Evolutionary conservation across 2,329 filamentous ascomycete species (phyloP).

Genomic region (Fonsecaea pedrosoi): DNA sequence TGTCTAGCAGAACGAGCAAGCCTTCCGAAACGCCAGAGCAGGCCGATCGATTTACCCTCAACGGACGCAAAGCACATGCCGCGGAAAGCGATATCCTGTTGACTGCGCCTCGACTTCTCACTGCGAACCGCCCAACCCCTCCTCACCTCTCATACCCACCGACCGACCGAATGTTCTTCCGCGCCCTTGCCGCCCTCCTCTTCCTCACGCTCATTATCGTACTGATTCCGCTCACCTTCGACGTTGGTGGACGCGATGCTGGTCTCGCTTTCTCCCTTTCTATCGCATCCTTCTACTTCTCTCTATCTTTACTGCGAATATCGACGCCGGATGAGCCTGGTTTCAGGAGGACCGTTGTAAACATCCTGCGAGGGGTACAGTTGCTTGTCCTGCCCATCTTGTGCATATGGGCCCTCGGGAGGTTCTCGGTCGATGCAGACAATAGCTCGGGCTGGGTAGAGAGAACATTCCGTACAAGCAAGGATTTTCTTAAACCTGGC

Average conservation of each 20-base stretch:
- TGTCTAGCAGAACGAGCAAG: slow-evolving; percentile 7
- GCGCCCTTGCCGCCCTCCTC: slow-evolving; percentile 76
- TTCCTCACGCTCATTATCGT: slow-evolving; percentile 93
- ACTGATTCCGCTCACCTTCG: slow-evolving; percentile 95
- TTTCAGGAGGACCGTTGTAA: slow-evolving; percentile 73
- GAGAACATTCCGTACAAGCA: slow-evolving; percentile 73
- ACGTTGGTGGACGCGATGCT: slow-evolving; percentile 93
- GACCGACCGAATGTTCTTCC: slow-evolving; percentile 73
- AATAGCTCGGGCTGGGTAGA: slow-evolving; percentile 77
- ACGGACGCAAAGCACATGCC: background rate
- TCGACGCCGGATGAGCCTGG: slow-evolving; percentile 79
- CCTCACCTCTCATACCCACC: slow-evolving; percentile 47
- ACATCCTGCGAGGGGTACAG: slow-evolving; percentile 76
- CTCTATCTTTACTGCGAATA: slow-evolving; percentile 81
- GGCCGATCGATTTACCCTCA: background rate
- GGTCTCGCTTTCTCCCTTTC: slow-evolving; percentile 92
- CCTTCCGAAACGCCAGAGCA: background rate
- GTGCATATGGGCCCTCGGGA: slow-evolving; percentile 93
- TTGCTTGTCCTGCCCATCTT: slow-evolving; percentile 85
- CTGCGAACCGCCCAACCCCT: slow-evolving; percentile 54
- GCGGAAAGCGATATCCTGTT: background rate
- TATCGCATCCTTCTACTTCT: slow-evolving; percentile 87
- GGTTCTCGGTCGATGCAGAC: slow-evolving; percentile 90
- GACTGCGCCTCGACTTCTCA: slow-evolving; percentile 43
- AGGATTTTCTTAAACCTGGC: slow-evolving; percentile 56